Percentiles rank a stretch among this genome's conserved stretches.
phyloP scores from a whole-genome alignment of 257 asterid genomes.

The Lycium barbarum region DNA sequence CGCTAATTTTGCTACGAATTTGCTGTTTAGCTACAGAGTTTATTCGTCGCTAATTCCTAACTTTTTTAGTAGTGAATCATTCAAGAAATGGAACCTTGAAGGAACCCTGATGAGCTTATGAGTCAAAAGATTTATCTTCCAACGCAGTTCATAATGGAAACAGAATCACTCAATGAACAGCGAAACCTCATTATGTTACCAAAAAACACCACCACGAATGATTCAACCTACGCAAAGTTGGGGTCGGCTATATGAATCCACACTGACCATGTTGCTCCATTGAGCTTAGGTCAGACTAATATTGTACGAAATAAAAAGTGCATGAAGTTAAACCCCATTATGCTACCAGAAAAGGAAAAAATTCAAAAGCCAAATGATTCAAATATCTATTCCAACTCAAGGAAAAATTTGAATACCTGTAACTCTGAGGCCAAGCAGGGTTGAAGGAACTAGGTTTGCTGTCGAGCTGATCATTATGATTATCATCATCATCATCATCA shows the following conservation, averaged over 20 bases:
- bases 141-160: neutral
- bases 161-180: neutral
- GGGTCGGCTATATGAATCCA: neutral
- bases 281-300: neutral
- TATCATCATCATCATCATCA: conserved; percentile 35
- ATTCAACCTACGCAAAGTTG: neutral
- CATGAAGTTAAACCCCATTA: neutral
- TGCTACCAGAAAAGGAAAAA: neutral
- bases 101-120: neutral
- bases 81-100: neutral
- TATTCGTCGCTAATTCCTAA: no score
- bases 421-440: conserved; percentile 95
- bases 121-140: neutral
- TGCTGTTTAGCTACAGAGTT: no score
- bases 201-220: neutral
- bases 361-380: neutral
- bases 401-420: conserved; percentile 53
- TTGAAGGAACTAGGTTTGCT: conserved; percentile 55
- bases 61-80: neutral
- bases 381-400: neutral
- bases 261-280: neutral
- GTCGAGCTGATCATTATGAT: conserved; percentile 43
- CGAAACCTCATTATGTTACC: neutral
- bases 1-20: no score
- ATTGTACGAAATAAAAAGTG: neutral